Conservation (phyloP, 23 red algal species). For the Gracilaria gracilis region DNA sequence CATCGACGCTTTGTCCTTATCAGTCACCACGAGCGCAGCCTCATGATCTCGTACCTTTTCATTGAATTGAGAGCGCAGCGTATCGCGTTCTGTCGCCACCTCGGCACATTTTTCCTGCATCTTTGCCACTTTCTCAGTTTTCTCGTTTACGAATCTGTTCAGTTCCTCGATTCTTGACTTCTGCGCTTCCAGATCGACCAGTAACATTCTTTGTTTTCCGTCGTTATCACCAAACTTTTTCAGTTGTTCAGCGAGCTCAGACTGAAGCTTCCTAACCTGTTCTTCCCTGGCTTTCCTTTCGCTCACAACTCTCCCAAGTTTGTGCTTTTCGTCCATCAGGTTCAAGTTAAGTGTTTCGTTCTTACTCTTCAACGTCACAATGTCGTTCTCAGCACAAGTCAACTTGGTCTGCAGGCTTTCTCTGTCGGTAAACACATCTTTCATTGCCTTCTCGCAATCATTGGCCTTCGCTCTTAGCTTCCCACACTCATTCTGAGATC, state of each 20-base stretch:
- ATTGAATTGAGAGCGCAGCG: not conserved
- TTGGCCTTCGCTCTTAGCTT: conserved; percentile 1
- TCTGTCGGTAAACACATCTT: not conserved
- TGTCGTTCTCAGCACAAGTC: conserved; percentile 4
- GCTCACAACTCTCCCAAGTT: not conserved
- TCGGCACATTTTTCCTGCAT: conserved; percentile 21
- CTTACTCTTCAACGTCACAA: conserved; percentile 14
- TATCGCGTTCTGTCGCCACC: conserved; percentile 14
- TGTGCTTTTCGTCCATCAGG: conserved; percentile 22
- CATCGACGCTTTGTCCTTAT: conserved; percentile 7
- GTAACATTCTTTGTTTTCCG: not conserved
- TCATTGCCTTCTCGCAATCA: conserved; percentile 5
- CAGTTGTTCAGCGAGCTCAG: not conserved
- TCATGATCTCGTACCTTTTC: conserved; percentile 19
- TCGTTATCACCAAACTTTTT: conserved; percentile 37
- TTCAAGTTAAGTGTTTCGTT: not conserved
- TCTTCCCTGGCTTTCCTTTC: conserved; percentile 19
- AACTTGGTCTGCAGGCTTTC: not conserved
- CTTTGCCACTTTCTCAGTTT: not conserved
- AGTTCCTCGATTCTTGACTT: not conserved
- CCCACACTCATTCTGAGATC: conserved; percentile 12
- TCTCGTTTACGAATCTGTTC: not conserved
- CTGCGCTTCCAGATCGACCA: not conserved
- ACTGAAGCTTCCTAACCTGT: not conserved
- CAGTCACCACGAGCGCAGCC: not conserved